Conservation (phyloP, 148 eudicot genomes). For the Amaranthus palmeri region DNA sequence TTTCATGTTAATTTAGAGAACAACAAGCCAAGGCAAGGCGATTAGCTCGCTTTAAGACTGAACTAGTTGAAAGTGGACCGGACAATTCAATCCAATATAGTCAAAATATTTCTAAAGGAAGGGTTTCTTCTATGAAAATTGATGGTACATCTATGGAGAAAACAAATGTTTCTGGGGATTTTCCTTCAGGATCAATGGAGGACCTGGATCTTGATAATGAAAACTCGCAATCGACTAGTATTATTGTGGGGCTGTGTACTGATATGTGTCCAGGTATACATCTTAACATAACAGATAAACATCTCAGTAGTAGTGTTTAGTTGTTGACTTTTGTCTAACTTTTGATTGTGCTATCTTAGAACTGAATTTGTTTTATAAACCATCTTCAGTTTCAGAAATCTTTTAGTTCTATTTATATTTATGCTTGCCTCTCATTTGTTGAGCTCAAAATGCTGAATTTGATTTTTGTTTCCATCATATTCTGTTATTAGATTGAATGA, state of each 20-base stretch:
- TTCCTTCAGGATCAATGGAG: slow-evolving; percentile 34
- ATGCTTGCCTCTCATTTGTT: background rate
- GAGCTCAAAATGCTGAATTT: background rate
- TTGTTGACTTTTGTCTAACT: background rate
- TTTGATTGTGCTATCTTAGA: too few species aligned
- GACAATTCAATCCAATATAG: slow-evolving; percentile 40
- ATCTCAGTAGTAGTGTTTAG: background rate
- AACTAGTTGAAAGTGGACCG: slow-evolving; percentile 39
- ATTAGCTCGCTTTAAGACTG: slow-evolving; percentile 74
- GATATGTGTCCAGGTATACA: slow-evolving; percentile 96
- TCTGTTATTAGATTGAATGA: background rate
- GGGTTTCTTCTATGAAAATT: slow-evolving; percentile 27
- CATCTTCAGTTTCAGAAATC: too few species aligned
- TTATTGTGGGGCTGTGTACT: slow-evolving; percentile 78
- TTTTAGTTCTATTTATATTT: background rate
- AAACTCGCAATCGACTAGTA: slow-evolving; percentile 39
- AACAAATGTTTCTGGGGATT: slow-evolving; percentile 29
- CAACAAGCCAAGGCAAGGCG: slow-evolving; percentile 89
- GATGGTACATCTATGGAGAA: slow-evolving; percentile 32
- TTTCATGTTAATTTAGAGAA: slow-evolving; percentile 49
- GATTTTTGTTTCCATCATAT: background rate
- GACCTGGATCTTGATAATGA: slow-evolving; percentile 56
- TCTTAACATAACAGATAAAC: slow-evolving; percentile 9
- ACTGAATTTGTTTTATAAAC: too few species aligned
- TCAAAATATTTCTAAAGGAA: slow-evolving; percentile 32